These are phyloP conservation scores for Magnusiomyces sp. DNA, from an alignment of 1,139 yeast genomes.

Conservation along the genomic window DNA sequence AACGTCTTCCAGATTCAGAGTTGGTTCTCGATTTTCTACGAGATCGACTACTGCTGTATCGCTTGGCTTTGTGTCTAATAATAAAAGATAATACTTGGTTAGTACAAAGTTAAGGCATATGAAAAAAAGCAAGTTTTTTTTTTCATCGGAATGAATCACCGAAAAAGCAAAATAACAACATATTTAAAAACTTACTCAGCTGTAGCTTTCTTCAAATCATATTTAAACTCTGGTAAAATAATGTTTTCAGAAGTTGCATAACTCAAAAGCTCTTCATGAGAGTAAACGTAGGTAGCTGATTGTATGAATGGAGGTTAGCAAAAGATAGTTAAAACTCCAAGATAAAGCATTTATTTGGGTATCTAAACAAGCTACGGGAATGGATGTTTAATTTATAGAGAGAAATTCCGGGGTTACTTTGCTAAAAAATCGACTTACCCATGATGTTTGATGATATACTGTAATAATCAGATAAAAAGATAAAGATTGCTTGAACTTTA, in stretches of 20 bases:
- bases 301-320: too few species aligned
- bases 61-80: neutral
- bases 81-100: neutral
- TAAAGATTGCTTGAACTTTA: too few species aligned
- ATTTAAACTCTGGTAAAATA: neutral
- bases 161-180: neutral
- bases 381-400: too few species aligned
- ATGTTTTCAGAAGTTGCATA: neutral
- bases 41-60: neutral
- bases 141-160: too few species aligned
- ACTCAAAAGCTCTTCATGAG: slow-evolving; percentile 1
- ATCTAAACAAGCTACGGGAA: too few species aligned
- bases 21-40: neutral
- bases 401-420: too few species aligned
- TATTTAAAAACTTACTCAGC: neutral
- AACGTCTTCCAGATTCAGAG: slow-evolving; percentile 2
- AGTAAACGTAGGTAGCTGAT: neutral
- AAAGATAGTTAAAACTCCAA: too few species aligned
- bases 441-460: too few species aligned
- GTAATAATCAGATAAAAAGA: too few species aligned
- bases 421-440: too few species aligned
- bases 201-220: neutral
- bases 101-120: neutral
- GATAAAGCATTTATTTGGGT: too few species aligned
- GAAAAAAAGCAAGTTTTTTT: neutral